Conservation (phyloP, 768 basidiomycete species). For the Galerina marginata region DNA sequence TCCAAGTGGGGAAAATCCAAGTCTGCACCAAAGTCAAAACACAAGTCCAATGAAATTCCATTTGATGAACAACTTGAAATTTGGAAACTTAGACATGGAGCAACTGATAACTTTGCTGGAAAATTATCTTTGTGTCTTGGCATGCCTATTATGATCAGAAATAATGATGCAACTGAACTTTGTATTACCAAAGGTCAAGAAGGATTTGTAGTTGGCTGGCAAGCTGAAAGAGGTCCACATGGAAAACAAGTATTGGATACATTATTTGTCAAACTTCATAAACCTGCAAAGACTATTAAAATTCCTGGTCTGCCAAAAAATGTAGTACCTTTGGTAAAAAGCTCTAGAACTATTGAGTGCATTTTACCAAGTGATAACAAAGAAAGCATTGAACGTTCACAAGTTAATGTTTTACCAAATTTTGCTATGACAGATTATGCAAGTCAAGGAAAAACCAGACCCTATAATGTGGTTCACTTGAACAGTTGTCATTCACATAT, state of each 20-base stretch:
- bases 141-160: constrained; percentile 37
- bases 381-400: constrained; percentile 16
- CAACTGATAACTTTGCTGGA: too few species aligned
- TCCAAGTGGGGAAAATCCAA: too few species aligned
- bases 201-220: too few species aligned
- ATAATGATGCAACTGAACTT: constrained; percentile 27
- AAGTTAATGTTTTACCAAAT: constrained; percentile 33
- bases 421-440: constrained; percentile 39
- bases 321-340: constrained; percentile 34
- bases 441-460: constrained; percentile 31
- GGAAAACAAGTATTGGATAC: too few species aligned
- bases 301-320: constrained; percentile 32
- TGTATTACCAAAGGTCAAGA: constrained; percentile 20
- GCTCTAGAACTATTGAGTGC: constrained; percentile 12
- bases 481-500: constrained; percentile 17
- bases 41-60: too few species aligned
- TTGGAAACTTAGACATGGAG: too few species aligned
- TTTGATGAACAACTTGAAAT: too few species aligned
- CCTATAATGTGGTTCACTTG: constrained; percentile 32
- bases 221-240: constrained; percentile 22
- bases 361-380: constrained; percentile 26
- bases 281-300: too few species aligned
- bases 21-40: too few species aligned
- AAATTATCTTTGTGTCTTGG: constrained; percentile 16
- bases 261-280: too few species aligned